Conservation (phyloP, 768 basidiomycete species). For the Tricholoma furcatifolium region DNA sequence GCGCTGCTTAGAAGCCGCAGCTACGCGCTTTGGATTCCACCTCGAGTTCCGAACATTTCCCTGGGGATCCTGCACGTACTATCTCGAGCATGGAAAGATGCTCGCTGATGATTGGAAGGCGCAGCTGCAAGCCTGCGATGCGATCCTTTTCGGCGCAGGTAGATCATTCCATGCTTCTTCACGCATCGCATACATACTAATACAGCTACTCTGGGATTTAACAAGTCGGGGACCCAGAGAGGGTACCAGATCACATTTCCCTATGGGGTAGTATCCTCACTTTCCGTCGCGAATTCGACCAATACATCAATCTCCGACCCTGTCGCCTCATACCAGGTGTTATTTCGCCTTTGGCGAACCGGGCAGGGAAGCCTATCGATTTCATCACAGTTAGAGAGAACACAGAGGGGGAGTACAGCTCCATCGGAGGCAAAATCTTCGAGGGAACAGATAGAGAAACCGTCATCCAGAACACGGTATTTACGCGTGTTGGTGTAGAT, state of each 20-base stretch:
- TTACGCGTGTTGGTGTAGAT: conserved; percentile 48
- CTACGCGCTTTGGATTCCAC: conserved; percentile 41
- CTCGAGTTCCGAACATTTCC: conserved; percentile 45
- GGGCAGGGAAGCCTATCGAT: conserved; percentile 41
- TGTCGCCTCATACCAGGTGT: conserved; percentile 49
- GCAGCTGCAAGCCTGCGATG: conserved; percentile 38
- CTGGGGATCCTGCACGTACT: conserved; percentile 49
- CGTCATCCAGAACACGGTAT: conserved; percentile 45
- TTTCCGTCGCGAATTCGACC: conserved; percentile 52
- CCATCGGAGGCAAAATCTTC: conserved; percentile 43
- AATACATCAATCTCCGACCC: conserved; percentile 50
- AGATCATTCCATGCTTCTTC: neutral
- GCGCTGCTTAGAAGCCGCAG: conserved; percentile 42
- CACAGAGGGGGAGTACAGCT: conserved; percentile 57
- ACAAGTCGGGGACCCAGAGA: conserved; percentile 46
- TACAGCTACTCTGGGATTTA: conserved; percentile 6
- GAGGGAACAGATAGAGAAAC: conserved; percentile 38
- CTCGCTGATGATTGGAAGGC: conserved; percentile 42
- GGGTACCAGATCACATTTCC: conserved; percentile 56
- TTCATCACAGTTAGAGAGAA: conserved; percentile 58
- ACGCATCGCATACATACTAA: neutral
- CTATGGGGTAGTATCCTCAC: conserved; percentile 51
- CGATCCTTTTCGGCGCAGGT: conserved; percentile 50
- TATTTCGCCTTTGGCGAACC: conserved; percentile 43
- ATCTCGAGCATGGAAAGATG: conserved; percentile 44